Evolutionary conservation across 1,284 basidiomycete genomes (phyloP).

Genomic region (Melampsora occidentalis): DNA sequence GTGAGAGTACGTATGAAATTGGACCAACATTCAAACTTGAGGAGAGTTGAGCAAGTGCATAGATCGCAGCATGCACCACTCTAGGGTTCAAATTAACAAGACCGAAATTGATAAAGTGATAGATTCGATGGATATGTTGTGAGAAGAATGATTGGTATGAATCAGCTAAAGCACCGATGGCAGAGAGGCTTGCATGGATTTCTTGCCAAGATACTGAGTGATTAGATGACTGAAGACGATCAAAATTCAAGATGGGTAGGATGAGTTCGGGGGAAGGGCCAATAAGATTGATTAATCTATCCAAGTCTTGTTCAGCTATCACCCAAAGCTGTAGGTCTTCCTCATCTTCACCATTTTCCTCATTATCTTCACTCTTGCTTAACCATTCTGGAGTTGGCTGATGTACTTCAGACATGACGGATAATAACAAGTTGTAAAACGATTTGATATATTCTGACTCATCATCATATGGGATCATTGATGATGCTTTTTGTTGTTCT

Average conservation of each 20-base stretch:
- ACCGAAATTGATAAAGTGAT: conserved; percentile 9
- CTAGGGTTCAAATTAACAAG: conserved; percentile 24
- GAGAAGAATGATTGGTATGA: conserved; percentile 14
- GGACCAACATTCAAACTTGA: conserved; percentile 24
- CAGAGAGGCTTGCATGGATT: conserved; percentile 26
- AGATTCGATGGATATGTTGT: conserved; percentile 11
- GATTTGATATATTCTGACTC: too few relatives aligned
- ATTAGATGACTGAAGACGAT: conserved; percentile 4
- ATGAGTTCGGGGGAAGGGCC: conserved; percentile 30
- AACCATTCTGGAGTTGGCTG: conserved; percentile 15
- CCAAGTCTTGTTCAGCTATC: conserved; percentile 31
- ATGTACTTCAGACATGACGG: neutral
- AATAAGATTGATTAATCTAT: conserved; percentile 17
- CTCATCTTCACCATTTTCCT: conserved; percentile 23
- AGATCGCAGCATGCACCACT: conserved; percentile 36
- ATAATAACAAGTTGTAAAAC: neutral
- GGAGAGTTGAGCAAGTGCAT: conserved; percentile 31
- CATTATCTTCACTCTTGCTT: neutral
- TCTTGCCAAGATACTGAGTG: conserved; percentile 12
- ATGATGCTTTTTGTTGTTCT: too few relatives aligned
- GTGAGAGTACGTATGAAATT: neutral
- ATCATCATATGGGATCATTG: too few relatives aligned
- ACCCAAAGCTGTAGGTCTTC: conserved; percentile 14
- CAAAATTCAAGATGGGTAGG: conserved; percentile 15
- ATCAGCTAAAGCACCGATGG: conserved; percentile 24